Evolutionary conservation across 805 yeast genomes (phyloP), one percentile per base, ranked within the genome.

Genomic region (Spathaspora gorwiae): DNA sequence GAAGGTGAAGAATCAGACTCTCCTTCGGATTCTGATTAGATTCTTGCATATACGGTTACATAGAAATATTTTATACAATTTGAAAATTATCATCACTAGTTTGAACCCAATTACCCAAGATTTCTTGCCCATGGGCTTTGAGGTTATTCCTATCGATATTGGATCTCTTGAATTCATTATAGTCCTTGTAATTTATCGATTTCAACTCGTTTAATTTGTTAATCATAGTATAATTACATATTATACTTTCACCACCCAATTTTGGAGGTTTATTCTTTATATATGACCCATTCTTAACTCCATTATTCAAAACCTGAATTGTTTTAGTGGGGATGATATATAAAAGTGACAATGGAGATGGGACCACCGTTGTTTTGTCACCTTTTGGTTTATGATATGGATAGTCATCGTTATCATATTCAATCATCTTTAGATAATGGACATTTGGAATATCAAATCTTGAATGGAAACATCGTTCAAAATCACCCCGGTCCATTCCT

Each of bases 201-300:
- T 10, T 15, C 2, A 45, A 7, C 5, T 36, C 14, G 11, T 26
- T 34, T 7, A 50, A 52, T 44, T 57, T 45, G 1, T 46, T 34
- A 34, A 53, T 46, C 3, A 70, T 41, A 5, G 40, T 45, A 19
- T 47, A 51, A 32, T 69, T 66, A 46, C 77, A 70, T 5, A 75
- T 39, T 7, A 54, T 26, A 38, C 78, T 70, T 27, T 66, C 72
- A 6, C 81, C 80, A 12, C 72, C 68, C 13, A 54, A 57, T 34
- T 72, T 61, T 0, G 82, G 68, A 0, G 73, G 71, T 39, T 62
- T 65, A 34, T 63, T 72, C 51, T 78, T 81, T 1, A 71, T 48
- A 44, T 59, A 70, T 15, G 73, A 70, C 0, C 92, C 90, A 49
- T 80, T 80, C 48, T 73, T 79, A 5, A 83, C 78, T 0, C 88